Percentiles rank a stretch among this genome's conserved stretches.
phyloP scores from a whole-genome alignment of 768 basidiomycete genomes.

The Suillus alpinus region DNA sequence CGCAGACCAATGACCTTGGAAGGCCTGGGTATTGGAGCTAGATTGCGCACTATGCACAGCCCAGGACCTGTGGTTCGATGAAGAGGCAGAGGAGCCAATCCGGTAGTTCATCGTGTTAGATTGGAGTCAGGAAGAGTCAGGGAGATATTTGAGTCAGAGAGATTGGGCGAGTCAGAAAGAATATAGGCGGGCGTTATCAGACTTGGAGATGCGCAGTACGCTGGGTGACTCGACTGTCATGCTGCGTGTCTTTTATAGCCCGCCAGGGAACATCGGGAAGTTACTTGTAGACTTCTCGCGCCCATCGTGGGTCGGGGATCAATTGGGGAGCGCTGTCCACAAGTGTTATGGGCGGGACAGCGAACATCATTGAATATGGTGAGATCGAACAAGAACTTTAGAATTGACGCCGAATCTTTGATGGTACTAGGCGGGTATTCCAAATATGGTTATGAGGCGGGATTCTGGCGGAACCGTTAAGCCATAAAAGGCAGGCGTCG shows the following conservation, averaged over 20 bases:
- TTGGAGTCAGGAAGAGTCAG: not conserved
- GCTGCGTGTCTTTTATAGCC: conserved; percentile 27
- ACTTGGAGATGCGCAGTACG: conserved; percentile 2
- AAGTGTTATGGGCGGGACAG: conserved; percentile 24
- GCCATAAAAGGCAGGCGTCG: conserved; percentile 19
- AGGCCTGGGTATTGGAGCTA: not conserved
- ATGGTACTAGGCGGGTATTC: conserved; percentile 14
- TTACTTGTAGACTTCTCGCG: conserved; percentile 7
- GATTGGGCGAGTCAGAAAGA: not conserved
- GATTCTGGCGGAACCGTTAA: conserved; percentile 13
- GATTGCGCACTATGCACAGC: conserved; percentile 9
- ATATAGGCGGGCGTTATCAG: not conserved
- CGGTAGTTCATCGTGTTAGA: conserved; percentile 18
- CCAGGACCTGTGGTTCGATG: conserved; percentile 20
- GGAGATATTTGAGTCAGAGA: not conserved
- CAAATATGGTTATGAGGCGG: conserved; percentile 14
- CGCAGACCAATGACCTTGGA: conserved; percentile 9
- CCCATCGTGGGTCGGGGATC: not conserved
- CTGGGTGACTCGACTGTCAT: conserved; percentile 20
- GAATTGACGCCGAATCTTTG: conserved; percentile 5
- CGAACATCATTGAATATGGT: conserved; percentile 21
- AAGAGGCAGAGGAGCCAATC: conserved; percentile 3
- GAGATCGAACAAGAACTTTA: conserved; percentile 9
- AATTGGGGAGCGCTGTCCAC: conserved; percentile 3
- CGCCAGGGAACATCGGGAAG: conserved; percentile 18